Percentiles rank a stretch among this genome's conserved stretches.
phyloP scores from a whole-genome alignment of 2,329 filamentous ascomycete genomes.

The Paramyrothecium sp. region DNA sequence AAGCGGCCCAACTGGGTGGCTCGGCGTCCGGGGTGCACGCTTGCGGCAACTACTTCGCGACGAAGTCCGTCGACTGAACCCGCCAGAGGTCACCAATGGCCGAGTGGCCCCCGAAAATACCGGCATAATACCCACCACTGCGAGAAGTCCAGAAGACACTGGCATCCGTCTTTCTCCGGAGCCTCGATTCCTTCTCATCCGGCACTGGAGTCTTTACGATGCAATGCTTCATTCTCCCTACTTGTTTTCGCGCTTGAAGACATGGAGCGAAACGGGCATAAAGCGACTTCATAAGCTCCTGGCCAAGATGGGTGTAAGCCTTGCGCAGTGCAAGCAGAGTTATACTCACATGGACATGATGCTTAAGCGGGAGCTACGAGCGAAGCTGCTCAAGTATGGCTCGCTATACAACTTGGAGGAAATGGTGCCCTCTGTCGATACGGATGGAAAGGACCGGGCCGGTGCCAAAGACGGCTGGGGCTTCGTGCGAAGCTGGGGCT shows the following conservation, averaged over 20 bases:
- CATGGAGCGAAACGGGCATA: slow-evolving; percentile 87
- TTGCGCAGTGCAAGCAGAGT: slow-evolving; percentile 90
- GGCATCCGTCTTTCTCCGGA: slow-evolving; percentile 92
- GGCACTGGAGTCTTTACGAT: slow-evolving; percentile 97
- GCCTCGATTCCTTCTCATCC: slow-evolving; percentile 85
- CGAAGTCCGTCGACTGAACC: slow-evolving; percentile 91
- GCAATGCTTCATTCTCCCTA: slow-evolving; percentile 98
- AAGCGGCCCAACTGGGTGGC: slow-evolving; percentile 67
- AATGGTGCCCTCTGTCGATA: slow-evolving; percentile 77
- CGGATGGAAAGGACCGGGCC: slow-evolving; percentile 66
- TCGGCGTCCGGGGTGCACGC: slow-evolving; percentile 76
- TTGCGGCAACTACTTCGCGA: slow-evolving; percentile 86
- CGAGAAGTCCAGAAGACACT: slow-evolving; percentile 84
- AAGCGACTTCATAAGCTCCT: slow-evolving; percentile 91
- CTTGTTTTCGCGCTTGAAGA: slow-evolving; percentile 84
- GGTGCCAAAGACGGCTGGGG: slow-evolving; percentile 91
- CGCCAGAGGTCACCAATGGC: slow-evolving; percentile 66
- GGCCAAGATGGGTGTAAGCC: slow-evolving; percentile 95
- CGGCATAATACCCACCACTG: slow-evolving; percentile 87
- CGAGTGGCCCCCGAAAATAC: slow-evolving; percentile 62
- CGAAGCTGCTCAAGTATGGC: slow-evolving; percentile 86
- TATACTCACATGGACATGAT: slow-evolving; percentile 99
- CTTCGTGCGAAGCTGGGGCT: slow-evolving; percentile 96
- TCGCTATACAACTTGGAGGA: slow-evolving; percentile 92
- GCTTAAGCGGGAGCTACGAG: slow-evolving; percentile 81